Percentiles rank a stretch among this genome's conserved stretches.
Conservation (phyloP, 306 rosid genomes). For the Citrullus colocynthis region DNA sequence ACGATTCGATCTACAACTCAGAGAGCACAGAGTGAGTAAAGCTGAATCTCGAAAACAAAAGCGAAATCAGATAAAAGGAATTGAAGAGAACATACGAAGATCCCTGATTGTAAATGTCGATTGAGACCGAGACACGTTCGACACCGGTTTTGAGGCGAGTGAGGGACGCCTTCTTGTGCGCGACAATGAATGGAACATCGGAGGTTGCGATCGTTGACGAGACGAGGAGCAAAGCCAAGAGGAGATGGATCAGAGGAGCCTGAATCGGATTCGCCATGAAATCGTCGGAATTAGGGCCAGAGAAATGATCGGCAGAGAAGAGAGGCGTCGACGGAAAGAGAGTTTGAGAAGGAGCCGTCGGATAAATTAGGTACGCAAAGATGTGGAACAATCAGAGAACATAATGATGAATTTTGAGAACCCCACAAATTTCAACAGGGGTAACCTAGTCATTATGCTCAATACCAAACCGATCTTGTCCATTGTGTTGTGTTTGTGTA, state of each 20-base stretch:
- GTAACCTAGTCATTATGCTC: not conserved
- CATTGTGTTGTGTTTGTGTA: too few species aligned
- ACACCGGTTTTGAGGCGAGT: conserved; percentile 78
- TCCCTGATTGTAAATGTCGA: conserved; percentile 97
- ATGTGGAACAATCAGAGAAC: not conserved
- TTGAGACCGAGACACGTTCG: conserved; percentile 75
- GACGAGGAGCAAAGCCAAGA: conserved; percentile 30
- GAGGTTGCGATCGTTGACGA: conserved; percentile 42
- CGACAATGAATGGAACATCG: conserved; percentile 76
- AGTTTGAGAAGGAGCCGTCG: not conserved
- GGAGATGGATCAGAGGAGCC: conserved; percentile 17
- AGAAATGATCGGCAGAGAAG: not conserved
- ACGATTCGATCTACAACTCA: conserved; percentile 28
- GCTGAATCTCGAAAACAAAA: conserved; percentile 2
- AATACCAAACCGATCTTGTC: not conserved
- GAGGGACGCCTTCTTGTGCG: conserved; percentile 93
- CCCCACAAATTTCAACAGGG: not conserved
- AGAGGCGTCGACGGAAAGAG: not conserved
- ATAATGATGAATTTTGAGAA: not conserved
- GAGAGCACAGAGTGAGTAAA: not conserved
- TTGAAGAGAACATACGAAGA: conserved; percentile 40
- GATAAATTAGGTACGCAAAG: not conserved
- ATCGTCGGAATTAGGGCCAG: not conserved
- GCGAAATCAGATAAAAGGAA: not conserved
- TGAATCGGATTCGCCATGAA: conserved; percentile 48